Conservation (phyloP, 139 green algal species). For the Limnomonas spitsbergensis region DNA sequence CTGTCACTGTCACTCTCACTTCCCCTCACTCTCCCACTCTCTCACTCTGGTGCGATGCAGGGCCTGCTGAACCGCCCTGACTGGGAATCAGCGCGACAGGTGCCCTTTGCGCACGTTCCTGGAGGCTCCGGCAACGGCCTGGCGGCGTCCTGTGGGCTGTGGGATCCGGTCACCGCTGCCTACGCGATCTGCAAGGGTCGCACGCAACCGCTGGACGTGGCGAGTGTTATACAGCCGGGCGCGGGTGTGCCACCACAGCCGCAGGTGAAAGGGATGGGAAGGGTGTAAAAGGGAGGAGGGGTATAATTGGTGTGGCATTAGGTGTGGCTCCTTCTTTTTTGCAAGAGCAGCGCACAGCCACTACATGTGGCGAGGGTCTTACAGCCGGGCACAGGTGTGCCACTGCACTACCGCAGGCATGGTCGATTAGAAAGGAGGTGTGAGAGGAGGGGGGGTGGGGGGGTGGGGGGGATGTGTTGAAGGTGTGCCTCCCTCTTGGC, state of each 20-base stretch:
- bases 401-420: too few species aligned
- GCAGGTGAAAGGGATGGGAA: not conserved
- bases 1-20: too few species aligned
- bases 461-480: too few species aligned
- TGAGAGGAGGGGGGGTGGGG: too few species aligned
- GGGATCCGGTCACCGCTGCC: conserved; percentile 54
- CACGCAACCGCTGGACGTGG: conserved; percentile 53
- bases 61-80: conserved; percentile 62
- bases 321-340: too few species aligned
- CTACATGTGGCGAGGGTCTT: too few species aligned
- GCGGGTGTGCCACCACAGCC: not conserved
- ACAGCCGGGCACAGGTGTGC: too few species aligned
- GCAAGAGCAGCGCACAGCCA: too few species aligned
- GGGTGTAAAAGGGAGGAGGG: too few species aligned
- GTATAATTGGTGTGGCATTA: too few species aligned
- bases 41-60: conserved; percentile 21
- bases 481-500: too few species aligned
- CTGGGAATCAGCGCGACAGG: conserved; percentile 44
- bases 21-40: not conserved
- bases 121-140: conserved; percentile 69
- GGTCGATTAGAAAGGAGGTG: too few species aligned
- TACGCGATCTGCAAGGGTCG: conserved; percentile 45
- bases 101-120: conserved; percentile 63
- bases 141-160: conserved; percentile 61
- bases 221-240: conserved; percentile 59